These are phyloP conservation scores for Zygosaccharomyces pseudobailii DNA, from an alignment of 1,139 yeast species.

Conservation along the genomic window DNA sequence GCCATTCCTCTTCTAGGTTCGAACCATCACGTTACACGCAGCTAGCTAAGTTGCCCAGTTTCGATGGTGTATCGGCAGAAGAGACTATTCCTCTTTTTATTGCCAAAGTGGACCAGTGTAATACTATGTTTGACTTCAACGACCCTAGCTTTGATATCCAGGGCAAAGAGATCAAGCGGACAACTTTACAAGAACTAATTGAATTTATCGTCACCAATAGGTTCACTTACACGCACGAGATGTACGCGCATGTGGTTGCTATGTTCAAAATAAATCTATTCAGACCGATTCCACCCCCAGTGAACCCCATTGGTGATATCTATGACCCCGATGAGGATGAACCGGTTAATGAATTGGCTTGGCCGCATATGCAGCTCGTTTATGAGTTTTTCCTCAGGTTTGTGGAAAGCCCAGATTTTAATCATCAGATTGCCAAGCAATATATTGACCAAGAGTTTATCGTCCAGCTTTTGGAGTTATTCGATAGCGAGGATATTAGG, in stretches of 20 bases:
- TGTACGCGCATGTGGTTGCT: conserved; percentile 80
- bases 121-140: conserved; percentile 85
- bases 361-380: conserved; percentile 99
- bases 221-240: conserved; percentile 81
- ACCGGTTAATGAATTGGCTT: conserved; percentile 91
- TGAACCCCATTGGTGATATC: conserved; percentile 91
- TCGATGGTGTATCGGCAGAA: conserved; percentile 85
- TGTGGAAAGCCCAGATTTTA: conserved; percentile 91
- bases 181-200: conserved; percentile 81
- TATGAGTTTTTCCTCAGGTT: conserved; percentile 91
- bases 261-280: conserved; percentile 89
- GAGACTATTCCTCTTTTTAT: conserved; percentile 79
- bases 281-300: conserved; percentile 97
- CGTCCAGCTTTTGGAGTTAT: conserved; percentile 71
- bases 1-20: conserved; percentile 91
- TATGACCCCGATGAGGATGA: conserved; percentile 99
- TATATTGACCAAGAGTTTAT: conserved; percentile 91
- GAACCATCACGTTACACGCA: conserved; percentile 76
- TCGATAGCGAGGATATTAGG: conserved; percentile 94
- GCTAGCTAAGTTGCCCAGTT: conserved; percentile 76
- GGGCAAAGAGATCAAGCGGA: conserved; percentile 87
- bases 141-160: conserved; percentile 90
- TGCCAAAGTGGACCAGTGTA: conserved; percentile 90
- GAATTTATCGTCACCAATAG: conserved; percentile 81
- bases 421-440: conserved; percentile 88